phyloP scores from a whole-genome alignment of 305 asterid species.

The Ajuga reptans region DNA sequence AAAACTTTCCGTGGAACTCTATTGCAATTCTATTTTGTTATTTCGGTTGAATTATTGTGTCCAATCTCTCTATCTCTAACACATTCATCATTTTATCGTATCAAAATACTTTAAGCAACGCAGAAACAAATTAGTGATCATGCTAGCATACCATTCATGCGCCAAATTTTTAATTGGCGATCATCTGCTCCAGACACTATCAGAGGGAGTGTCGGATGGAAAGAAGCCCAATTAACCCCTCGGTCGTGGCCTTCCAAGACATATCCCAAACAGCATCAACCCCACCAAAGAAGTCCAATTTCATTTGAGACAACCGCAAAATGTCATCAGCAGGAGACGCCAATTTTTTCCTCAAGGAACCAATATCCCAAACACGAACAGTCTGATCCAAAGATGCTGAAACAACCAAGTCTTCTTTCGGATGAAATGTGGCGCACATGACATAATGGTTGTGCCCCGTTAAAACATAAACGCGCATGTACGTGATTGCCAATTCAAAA shows the following conservation, averaged over 20 bases:
- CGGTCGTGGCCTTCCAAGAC: conserved; percentile 63
- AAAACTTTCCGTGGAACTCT: too few species aligned
- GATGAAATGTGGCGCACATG: conserved; percentile 95
- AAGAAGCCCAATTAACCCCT: conserved; percentile 72
- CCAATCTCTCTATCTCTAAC: too few species aligned
- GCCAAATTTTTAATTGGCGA: conserved; percentile 98
- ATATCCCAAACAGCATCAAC: conserved; percentile 62
- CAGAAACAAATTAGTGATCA: not conserved
- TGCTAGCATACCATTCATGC: conserved; percentile 81
- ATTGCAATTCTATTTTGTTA: too few species aligned
- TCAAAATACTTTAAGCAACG: conserved; percentile 2
- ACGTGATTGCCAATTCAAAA: conserved; percentile 99
- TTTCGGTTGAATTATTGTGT: too few species aligned
- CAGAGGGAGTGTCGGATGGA: conserved; percentile 81
- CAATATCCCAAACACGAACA: too few species aligned
- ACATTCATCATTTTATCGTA: not conserved
- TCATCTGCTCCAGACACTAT: conserved; percentile 99
- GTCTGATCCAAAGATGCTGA: conserved; percentile 99
- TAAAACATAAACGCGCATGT: conserved; percentile 85
- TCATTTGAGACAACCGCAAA: conserved; percentile 84
- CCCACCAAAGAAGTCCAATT: conserved; percentile 56
- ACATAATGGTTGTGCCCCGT: conserved; percentile 98
- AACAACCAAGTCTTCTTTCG: conserved; percentile 89
- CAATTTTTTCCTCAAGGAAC: conserved; percentile 80
- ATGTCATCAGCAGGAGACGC: conserved; percentile 96